Conservation (phyloP, 2,329 filamentous ascomycete species). For the Pestalotiopsis sp. region DNA sequence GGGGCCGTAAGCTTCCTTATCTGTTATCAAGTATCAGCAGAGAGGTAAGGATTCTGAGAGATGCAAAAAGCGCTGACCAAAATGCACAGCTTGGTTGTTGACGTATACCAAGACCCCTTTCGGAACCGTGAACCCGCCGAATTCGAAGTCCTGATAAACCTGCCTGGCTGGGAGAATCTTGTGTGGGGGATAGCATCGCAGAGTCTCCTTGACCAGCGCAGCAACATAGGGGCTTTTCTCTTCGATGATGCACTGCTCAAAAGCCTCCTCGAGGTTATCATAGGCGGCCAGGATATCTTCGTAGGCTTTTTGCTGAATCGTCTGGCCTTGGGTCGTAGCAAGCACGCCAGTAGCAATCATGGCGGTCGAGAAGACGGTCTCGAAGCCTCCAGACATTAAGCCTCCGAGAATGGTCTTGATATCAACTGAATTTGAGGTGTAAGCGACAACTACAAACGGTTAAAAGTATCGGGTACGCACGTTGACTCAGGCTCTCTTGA, state of each 20-base stretch:
- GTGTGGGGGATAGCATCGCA: neutral
- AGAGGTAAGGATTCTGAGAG: no score
- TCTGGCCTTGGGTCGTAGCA: neutral
- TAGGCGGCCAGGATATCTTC: neutral
- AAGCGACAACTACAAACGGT: neutral
- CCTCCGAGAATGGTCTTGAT: conserved; percentile 2
- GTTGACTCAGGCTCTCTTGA: neutral
- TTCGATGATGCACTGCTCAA: neutral
- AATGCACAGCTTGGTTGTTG: neutral
- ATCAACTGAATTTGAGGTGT: neutral
- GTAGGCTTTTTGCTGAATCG: neutral
- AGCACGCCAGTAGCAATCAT: neutral
- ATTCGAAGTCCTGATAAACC: neutral
- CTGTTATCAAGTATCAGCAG: no score
- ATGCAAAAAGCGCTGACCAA: neutral
- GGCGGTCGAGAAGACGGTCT: conserved; percentile 3
- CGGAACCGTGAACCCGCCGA: neutral
- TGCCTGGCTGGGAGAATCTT: neutral
- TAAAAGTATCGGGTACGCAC: neutral
- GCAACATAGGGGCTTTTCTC: neutral
- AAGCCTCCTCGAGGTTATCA: neutral
- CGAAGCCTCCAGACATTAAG: neutral
- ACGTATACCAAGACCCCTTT: neutral
- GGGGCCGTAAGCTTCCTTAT: neutral
- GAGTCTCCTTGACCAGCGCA: neutral